phyloP scores from a whole-genome alignment of 2,329 filamentous ascomycete genomes.

The Proliferodiscus dingleyae region DNA sequence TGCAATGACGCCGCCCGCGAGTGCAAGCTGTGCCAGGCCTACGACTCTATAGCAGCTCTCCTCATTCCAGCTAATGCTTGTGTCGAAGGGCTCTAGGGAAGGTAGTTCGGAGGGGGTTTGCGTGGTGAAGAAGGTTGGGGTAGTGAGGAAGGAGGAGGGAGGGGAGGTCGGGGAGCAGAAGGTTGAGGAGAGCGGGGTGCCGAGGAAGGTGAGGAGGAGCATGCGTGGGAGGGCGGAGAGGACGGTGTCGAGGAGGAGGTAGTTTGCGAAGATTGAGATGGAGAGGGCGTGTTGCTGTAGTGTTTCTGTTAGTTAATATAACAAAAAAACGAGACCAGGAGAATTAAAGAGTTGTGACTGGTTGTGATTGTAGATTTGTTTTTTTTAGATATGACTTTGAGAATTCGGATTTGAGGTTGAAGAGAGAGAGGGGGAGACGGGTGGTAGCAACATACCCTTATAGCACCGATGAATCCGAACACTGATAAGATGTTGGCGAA shows the following conservation, averaged over 20 bases:
- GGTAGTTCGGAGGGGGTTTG: no score
- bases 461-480: conserved; percentile 38
- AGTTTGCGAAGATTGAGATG: conserved; percentile 29
- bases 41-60: conserved; percentile 20
- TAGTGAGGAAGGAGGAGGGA: not conserved
- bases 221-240: conserved; percentile 27
- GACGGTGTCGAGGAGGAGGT: conserved; percentile 30
- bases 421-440: not conserved
- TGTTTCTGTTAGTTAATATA: conserved; percentile 1
- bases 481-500: conserved; percentile 36
- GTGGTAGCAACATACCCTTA: conserved; percentile 36
- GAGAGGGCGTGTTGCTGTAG: conserved; percentile 28
- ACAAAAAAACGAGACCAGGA: no score
- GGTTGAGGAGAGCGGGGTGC: conserved; percentile 13
- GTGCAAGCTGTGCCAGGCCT: conserved; percentile 17
- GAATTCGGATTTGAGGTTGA: no score
- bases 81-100: not conserved
- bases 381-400: no score
- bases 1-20: conserved; percentile 22
- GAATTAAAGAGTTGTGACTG: no score
- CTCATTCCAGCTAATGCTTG: not conserved
- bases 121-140: not conserved
- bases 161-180: conserved; percentile 10
- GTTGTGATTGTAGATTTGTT: no score
- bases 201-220: conserved; percentile 24